Evolutionary conservation across 441 rosid genomes (phyloP).

Genomic region (Erodium texanum): DNA sequence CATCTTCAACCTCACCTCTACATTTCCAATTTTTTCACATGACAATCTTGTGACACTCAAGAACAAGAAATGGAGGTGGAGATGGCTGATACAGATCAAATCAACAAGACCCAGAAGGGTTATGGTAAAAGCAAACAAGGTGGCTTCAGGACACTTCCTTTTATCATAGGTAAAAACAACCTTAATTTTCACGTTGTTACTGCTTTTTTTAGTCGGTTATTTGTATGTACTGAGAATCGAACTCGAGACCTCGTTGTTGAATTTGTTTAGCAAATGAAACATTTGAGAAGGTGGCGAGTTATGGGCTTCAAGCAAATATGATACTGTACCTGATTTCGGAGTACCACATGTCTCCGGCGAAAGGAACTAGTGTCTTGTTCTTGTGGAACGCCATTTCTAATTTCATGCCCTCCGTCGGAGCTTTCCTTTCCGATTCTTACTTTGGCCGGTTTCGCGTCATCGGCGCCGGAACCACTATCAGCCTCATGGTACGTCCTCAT

Average conservation of each 20-base stretch:
- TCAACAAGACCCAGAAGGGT: not conserved
- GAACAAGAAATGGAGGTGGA: not conserved
- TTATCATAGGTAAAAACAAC: conserved; percentile 51
- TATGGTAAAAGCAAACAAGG: conserved; percentile 31
- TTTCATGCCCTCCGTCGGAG: conserved; percentile 61
- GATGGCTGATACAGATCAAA: not conserved
- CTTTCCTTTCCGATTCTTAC: conserved; percentile 66
- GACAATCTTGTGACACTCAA: too few species aligned
- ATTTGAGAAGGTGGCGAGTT: conserved; percentile 74
- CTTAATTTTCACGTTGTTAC: too few species aligned
- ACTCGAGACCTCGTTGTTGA: not conserved
- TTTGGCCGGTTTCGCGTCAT: conserved; percentile 70
- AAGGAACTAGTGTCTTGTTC: conserved; percentile 48
- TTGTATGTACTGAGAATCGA: too few species aligned
- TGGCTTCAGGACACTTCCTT: conserved; percentile 73
- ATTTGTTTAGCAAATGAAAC: conserved; percentile 52
- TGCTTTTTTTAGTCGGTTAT: too few species aligned
- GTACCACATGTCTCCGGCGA: conserved; percentile 38
- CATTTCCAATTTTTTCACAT: not conserved
- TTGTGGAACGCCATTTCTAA: conserved; percentile 69
- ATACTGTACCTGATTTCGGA: conserved; percentile 52
- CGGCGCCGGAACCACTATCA: conserved; percentile 46
- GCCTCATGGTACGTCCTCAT: conserved; percentile 37
- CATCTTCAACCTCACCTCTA: not conserved
- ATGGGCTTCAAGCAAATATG: conserved; percentile 65